Conservation (phyloP, 2,329 filamentous ascomycete species). For the Talaromyces sp. region DNA sequence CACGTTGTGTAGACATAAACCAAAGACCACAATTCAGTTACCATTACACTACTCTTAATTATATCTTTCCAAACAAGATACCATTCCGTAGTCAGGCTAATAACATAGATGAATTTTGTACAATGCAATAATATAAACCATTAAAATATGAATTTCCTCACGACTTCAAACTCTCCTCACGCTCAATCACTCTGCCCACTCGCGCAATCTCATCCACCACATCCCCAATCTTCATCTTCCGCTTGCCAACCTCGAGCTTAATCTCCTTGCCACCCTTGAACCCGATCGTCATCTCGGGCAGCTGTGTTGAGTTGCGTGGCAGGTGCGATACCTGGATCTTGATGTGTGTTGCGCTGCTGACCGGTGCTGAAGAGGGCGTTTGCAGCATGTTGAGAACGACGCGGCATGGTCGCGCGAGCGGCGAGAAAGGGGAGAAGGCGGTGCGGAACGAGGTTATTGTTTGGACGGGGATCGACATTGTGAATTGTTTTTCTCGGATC, state of each 20-base stretch:
- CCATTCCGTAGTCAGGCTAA: neutral
- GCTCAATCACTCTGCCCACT: constrained; percentile 75
- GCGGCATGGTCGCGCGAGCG: constrained; percentile 72
- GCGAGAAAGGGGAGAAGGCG: constrained; percentile 88
- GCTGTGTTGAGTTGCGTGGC: constrained; percentile 62
- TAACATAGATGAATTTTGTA: neutral
- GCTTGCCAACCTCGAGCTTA: constrained; percentile 70
- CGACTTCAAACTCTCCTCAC: constrained; percentile 71
- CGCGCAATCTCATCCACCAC: constrained; percentile 84
- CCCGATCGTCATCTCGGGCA: constrained; percentile 67
- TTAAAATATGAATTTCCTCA: constrained; percentile 16
- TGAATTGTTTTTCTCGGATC: neutral
- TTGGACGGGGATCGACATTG: constrained; percentile 29
- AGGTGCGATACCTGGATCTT: constrained; percentile 73
- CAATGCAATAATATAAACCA: constrained; percentile 20
- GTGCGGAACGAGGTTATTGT: constrained; percentile 68
- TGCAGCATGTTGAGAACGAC: constrained; percentile 85
- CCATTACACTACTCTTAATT: neutral
- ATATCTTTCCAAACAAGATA: neutral
- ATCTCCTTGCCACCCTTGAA: constrained; percentile 97
- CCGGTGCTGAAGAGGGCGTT: constrained; percentile 70
- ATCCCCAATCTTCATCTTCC: constrained; percentile 76
- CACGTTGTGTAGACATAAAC: neutral
- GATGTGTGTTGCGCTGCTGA: constrained; percentile 70
- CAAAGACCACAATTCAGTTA: neutral